Evolutionary conservation across 805 yeast genomes (phyloP).

Genomic region (Sugiyamaella mastotermitis): DNA sequence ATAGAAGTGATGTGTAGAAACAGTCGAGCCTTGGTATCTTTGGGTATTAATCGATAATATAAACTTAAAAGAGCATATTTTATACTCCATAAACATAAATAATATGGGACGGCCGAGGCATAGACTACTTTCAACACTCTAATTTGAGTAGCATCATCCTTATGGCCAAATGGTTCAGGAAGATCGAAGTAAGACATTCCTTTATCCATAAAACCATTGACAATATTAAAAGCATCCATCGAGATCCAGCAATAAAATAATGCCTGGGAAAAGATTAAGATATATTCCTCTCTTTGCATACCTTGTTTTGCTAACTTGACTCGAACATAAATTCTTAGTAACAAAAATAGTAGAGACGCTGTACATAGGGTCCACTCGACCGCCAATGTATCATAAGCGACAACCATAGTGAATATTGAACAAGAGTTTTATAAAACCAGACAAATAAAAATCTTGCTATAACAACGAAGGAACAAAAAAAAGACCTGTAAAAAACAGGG

Average conservation of each 20-base stretch:
- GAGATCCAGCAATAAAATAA: constrained; percentile 23
- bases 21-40: constrained; percentile 17
- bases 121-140: constrained; percentile 22
- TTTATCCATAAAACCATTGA: constrained; percentile 22
- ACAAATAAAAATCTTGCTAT: too few species aligned
- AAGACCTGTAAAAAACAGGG: too few species aligned
- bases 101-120: constrained; percentile 24
- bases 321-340: constrained; percentile 19
- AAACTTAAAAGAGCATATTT: constrained; percentile 23
- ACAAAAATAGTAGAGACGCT: constrained; percentile 16
- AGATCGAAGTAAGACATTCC: constrained; percentile 15
- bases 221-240: constrained; percentile 19
- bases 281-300: constrained; percentile 21
- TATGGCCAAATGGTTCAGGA: constrained; percentile 6
- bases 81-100: constrained; percentile 22
- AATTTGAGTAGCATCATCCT: constrained; percentile 8
- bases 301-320: constrained; percentile 17
- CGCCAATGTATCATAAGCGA: too few species aligned
- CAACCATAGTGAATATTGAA: too few species aligned
- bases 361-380: constrained; percentile 22
- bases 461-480: too few species aligned
- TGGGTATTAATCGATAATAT: constrained; percentile 24
- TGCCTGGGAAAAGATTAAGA: constrained; percentile 19
- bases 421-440: too few species aligned
- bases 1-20: constrained; percentile 16